Base-by-base conservation (phyloP, 2,329 filamentous ascomycete genomes). In the Bipolaris cookei region DNA sequence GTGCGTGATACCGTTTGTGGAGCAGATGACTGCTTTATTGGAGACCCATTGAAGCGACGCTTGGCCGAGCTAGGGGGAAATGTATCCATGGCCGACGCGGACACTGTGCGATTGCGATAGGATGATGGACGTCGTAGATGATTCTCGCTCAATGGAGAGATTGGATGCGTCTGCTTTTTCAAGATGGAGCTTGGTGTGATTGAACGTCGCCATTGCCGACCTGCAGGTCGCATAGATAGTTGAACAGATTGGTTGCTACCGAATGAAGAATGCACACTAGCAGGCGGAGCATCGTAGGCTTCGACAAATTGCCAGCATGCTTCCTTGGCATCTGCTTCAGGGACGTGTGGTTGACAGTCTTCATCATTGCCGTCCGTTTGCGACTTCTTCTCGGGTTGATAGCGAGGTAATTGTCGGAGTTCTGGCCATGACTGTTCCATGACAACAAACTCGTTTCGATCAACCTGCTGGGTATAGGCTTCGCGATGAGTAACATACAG, bases 401-500 rank as follows among this genome's bases (percentile, higher is more conserved):
- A 79, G 4, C 85, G 82, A 46, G 84, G 86, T 21, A 92, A 78
- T 64, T 87, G 83, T 32, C 86, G 84, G 8, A 93, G 74, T 43
- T 82, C 83, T 64, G 87, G 86, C 90, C 90, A 94, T 1, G 85
- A 53, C 45, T 60, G 57, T 18, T 60, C 57, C 49, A 56, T 56
- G 6, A 54, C 49, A 13, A 57, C 30, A 28, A 60, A 60, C 18
- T 60, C 54, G 10, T 57, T 58, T 5, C 55, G 55, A 30, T 81
- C 76, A 13, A 78, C 73, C 59, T 87, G 84, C 68, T 94, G 90
- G 2, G 90, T 77, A 63, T 94, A 94, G 1, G 88, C 88, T 63
- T 90, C 87, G 3, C 88, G 85, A 56, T 91, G 88, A 1, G 90
- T 94, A 56, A 93, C 82, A 75, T 90, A 94, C 11, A 94, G 82